Evolutionary conservation across 2,329 filamentous ascomycete genomes (phyloP).

Genomic region (Claviceps spartinae): DNA sequence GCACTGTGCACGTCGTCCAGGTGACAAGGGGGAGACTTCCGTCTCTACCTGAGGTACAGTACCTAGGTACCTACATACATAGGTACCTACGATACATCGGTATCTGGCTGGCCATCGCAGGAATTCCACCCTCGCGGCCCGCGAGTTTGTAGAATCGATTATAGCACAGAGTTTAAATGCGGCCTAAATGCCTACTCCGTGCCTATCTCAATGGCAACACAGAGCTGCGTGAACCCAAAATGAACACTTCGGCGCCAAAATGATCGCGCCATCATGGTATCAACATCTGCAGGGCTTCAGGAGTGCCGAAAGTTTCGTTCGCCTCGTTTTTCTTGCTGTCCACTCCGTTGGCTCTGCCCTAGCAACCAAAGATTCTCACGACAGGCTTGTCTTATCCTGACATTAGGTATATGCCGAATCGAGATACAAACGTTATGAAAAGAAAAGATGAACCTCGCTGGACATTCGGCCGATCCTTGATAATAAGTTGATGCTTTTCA

Average conservation of each 20-base stretch:
- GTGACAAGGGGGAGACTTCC: conserved; percentile 4
- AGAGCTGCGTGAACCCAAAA: background rate
- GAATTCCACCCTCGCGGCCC: background rate
- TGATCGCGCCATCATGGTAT: too few relatives aligned
- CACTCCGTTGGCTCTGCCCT: background rate
- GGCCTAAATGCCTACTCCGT: too few relatives aligned
- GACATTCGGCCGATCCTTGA: background rate
- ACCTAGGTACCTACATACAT: background rate
- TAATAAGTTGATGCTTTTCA: background rate
- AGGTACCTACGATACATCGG: background rate
- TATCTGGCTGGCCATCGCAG: background rate
- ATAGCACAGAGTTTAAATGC: background rate
- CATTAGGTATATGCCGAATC: background rate
- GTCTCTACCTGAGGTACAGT: background rate
- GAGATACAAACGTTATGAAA: background rate
- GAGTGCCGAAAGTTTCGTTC: background rate
- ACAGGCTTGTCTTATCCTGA: background rate
- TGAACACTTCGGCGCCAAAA: background rate
- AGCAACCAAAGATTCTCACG: background rate
- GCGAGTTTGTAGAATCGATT: too few relatives aligned
- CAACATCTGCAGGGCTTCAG: too few relatives aligned
- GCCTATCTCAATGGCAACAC: too few relatives aligned
- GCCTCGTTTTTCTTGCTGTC: background rate
- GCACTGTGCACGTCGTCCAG: conserved; percentile 8
- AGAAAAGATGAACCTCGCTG: background rate